phyloP scores from a whole-genome alignment of 768 basidiomycete genomes.

The Podaxis rugospora region DNA sequence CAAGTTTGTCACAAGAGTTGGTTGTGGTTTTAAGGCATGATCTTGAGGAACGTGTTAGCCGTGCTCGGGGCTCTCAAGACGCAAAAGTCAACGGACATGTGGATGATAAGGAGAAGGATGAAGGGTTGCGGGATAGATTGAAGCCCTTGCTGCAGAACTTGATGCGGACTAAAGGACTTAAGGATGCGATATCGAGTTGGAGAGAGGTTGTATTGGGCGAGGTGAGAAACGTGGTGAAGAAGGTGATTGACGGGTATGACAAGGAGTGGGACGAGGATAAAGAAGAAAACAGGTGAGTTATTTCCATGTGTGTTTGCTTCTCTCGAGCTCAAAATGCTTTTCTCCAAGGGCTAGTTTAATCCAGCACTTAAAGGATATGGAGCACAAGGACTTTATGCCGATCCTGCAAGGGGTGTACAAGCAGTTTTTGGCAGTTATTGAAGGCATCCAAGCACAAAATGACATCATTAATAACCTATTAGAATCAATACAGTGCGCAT shows the following conservation, averaged over 20 bases:
- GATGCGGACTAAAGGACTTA: slow-evolving; percentile 63
- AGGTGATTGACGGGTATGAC: slow-evolving; percentile 49
- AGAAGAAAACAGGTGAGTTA: slow-evolving; percentile 15
- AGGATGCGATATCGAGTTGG: slow-evolving; percentile 67
- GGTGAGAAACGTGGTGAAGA: slow-evolving; percentile 50
- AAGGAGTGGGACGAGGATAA: slow-evolving; percentile 42
- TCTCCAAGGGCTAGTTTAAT: slow-evolving; percentile 38
- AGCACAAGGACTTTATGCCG: slow-evolving; percentile 61
- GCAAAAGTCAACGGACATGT: slow-evolving; percentile 7
- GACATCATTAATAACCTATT: slow-evolving; percentile 53
- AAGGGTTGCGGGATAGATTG: slow-evolving; percentile 57
- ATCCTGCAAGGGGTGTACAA: slow-evolving; percentile 60
- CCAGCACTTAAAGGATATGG: slow-evolving; percentile 59
- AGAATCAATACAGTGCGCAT: slow-evolving; percentile 35
- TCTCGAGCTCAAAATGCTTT: not conserved
- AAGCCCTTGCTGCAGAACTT: slow-evolving; percentile 77
- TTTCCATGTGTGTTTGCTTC: not conserved
- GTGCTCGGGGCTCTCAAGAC: slow-evolving; percentile 11
- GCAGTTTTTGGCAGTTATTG: slow-evolving; percentile 58
- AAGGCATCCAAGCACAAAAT: slow-evolving; percentile 63
- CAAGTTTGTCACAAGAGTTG: slow-evolving; percentile 73
- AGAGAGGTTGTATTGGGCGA: slow-evolving; percentile 62
- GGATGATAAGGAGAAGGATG: slow-evolving; percentile 18
- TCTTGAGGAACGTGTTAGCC: slow-evolving; percentile 42
- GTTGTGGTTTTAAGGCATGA: slow-evolving; percentile 68